These are phyloP conservation scores for Hymenoscyphus albidus DNA, from an alignment of 2,329 filamentous ascomycete species.

Conservation along the genomic window DNA sequence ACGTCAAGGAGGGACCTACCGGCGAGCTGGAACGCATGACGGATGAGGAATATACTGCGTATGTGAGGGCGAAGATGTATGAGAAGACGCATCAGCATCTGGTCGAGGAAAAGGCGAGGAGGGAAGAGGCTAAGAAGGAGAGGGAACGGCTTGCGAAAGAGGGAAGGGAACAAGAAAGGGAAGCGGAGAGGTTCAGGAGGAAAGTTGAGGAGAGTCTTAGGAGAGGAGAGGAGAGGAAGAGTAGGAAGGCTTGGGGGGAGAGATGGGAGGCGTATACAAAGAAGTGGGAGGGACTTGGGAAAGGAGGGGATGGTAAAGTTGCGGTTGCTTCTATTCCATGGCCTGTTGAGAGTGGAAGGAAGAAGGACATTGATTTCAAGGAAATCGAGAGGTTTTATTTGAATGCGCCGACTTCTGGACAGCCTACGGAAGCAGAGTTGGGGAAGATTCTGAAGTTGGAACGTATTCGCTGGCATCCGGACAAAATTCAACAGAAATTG, in stretches of 20 bases:
- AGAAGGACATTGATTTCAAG: conserved; percentile 50
- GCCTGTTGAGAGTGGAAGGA: conserved; percentile 61
- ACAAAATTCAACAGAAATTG: conserved; percentile 91
- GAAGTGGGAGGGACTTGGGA: conserved; percentile 56
- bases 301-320: conserved; percentile 36
- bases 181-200: conserved; percentile 47
- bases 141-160: conserved; percentile 40
- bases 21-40: conserved; percentile 76
- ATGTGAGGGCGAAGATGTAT: conserved; percentile 90
- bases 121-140: conserved; percentile 52
- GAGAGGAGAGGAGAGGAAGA: conserved; percentile 58
- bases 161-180: conserved; percentile 38
- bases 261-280: conserved; percentile 62
- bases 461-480: conserved; percentile 91
- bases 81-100: conserved; percentile 86
- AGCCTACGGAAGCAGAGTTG: conserved; percentile 37
- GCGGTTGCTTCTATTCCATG: conserved; percentile 51
- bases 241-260: conserved; percentile 48
- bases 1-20: conserved; percentile 41
- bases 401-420: conserved; percentile 41
- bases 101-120: conserved; percentile 67
- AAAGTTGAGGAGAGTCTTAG: conserved; percentile 68
- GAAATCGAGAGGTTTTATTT: conserved; percentile 60
- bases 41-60: conserved; percentile 85
- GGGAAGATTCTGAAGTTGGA: conserved; percentile 68